These are phyloP conservation scores for Paecilomyces formosus DNA, from an alignment of 2,329 filamentous ascomycete genomes.

Conservation along the genomic window DNA sequence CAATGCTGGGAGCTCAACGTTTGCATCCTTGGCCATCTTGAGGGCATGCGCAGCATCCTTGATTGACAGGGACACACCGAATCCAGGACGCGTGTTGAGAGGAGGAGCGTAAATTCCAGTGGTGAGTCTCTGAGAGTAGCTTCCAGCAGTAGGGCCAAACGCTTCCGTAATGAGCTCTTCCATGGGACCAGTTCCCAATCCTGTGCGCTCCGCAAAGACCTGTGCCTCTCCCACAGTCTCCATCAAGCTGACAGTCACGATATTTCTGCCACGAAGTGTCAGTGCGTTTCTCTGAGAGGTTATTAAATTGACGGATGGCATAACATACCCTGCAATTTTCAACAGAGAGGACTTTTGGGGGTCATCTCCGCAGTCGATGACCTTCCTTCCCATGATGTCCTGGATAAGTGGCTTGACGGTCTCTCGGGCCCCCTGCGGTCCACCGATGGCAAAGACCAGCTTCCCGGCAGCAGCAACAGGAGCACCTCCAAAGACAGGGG, in stretches of 20 bases:
- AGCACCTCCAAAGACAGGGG: slow-evolving; percentile 39
- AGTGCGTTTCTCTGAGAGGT: neutral
- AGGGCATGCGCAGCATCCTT: slow-evolving; percentile 30
- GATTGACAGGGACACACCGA: slow-evolving; percentile 30
- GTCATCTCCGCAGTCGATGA: slow-evolving; percentile 39
- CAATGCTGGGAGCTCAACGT: slow-evolving; percentile 25
- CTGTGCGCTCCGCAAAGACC: slow-evolving; percentile 40
- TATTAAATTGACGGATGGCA: neutral
- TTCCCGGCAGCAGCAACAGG: slow-evolving; percentile 38
- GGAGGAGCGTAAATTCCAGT: slow-evolving; percentile 36
- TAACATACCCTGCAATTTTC: slow-evolving; percentile 37
- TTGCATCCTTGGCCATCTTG: slow-evolving; percentile 22
- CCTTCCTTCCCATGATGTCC: slow-evolving; percentile 35
- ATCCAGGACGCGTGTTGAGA: slow-evolving; percentile 26
- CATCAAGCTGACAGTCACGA: slow-evolving; percentile 37
- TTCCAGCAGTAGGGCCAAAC: slow-evolving; percentile 36
- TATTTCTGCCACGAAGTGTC: slow-evolving; percentile 23
- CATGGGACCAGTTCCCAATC: slow-evolving; percentile 34
- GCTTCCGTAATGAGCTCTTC: slow-evolving; percentile 37
- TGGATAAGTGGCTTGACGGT: slow-evolving; percentile 34
- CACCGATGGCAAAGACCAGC: slow-evolving; percentile 39
- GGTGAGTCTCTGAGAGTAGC: slow-evolving; percentile 38
- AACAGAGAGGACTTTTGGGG: slow-evolving; percentile 35
- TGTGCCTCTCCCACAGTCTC: slow-evolving; percentile 40
- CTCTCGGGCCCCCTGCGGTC: slow-evolving; percentile 24